Percentiles rank a stretch among this genome's conserved stretches.
Conservation (phyloP, 1,284 basidiomycete species). For the Ganoderma sinense region DNA sequence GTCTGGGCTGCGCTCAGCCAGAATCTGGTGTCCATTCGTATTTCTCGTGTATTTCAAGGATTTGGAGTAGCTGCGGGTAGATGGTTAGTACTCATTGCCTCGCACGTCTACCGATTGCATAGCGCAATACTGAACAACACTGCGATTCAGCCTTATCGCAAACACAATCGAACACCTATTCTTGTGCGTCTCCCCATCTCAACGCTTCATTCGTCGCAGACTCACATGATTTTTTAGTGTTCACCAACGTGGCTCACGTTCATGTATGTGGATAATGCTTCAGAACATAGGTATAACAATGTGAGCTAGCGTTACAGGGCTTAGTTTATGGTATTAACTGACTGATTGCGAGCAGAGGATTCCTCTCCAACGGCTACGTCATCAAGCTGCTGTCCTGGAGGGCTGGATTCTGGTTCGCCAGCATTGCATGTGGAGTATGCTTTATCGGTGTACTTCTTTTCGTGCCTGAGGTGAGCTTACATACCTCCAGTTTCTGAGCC, state of each 20-base stretch:
- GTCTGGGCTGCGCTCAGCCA: conserved; percentile 54
- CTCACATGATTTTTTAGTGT: conserved; percentile 38
- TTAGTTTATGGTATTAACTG: not conserved
- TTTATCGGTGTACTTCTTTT: conserved; percentile 48
- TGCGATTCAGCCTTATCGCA: conserved; percentile 40
- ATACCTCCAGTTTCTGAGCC: too few relatives aligned
- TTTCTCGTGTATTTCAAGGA: conserved; percentile 52
- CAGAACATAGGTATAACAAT: conserved; percentile 51
- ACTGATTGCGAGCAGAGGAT: conserved; percentile 7
- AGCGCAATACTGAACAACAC: too few relatives aligned
- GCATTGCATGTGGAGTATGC: conserved; percentile 47
- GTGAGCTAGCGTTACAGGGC: conserved; percentile 37
- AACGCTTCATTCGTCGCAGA: too few relatives aligned
- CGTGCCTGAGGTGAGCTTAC: conserved; percentile 48
- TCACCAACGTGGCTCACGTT: conserved; percentile 51
- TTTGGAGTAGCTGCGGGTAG: conserved; percentile 49
- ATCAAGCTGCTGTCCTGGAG: conserved; percentile 50
- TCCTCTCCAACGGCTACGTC: conserved; percentile 51
- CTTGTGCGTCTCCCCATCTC: conserved; percentile 39
- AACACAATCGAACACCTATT: conserved; percentile 53
- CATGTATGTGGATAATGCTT: conserved; percentile 51
- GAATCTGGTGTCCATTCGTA: conserved; percentile 48
- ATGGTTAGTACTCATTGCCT: too few relatives aligned
- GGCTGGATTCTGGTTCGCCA: conserved; percentile 52
- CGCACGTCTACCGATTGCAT: too few relatives aligned